These are phyloP conservation scores for Telopea speciosissima DNA, from an alignment of 177 flowering plant species.

Conservation along the genomic window DNA sequence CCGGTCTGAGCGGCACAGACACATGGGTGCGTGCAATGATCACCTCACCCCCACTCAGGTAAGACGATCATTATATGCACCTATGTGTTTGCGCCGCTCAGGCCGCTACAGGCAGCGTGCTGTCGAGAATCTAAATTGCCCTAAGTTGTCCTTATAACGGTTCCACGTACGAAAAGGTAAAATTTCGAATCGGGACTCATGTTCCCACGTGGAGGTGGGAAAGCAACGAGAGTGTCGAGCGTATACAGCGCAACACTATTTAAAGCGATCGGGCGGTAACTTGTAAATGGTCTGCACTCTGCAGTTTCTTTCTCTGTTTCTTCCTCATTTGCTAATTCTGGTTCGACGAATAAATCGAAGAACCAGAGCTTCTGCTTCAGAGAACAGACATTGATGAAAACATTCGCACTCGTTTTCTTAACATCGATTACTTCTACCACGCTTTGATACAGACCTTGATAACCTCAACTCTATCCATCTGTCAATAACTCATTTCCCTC, in stretches of 20 bases:
- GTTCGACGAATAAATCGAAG: neutral
- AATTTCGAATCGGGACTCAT: neutral
- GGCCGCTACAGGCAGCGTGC: too few relatives aligned
- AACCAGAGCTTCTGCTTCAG: neutral
- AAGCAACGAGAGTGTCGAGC: neutral
- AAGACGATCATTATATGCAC: too few relatives aligned
- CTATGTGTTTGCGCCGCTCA: too few relatives aligned
- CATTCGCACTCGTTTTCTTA: conserved; percentile 65
- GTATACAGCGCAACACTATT: neutral
- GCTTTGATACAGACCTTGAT: too few relatives aligned
- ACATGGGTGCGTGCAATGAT: too few relatives aligned
- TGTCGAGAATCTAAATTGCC: too few relatives aligned
- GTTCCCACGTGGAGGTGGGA: neutral
- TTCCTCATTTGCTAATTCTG: neutral
- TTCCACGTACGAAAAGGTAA: neutral
- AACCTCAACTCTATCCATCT: conserved; percentile 36
- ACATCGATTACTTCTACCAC: conserved; percentile 47
- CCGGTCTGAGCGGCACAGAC: too few relatives aligned
- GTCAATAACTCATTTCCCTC: conserved; percentile 34
- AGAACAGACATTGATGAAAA: conserved; percentile 26
- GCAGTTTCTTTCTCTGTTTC: too few relatives aligned
- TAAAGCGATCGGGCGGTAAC: neutral
- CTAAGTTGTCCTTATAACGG: too few relatives aligned
- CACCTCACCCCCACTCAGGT: too few relatives aligned
- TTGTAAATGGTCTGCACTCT: neutral